A percentile compares a stretch with the other conserved stretches of the same genome.
These are phyloP conservation scores for Ophiorrhiza pumila DNA, from an alignment of 257 asterid genomes.

Conservation along the genomic window DNA sequence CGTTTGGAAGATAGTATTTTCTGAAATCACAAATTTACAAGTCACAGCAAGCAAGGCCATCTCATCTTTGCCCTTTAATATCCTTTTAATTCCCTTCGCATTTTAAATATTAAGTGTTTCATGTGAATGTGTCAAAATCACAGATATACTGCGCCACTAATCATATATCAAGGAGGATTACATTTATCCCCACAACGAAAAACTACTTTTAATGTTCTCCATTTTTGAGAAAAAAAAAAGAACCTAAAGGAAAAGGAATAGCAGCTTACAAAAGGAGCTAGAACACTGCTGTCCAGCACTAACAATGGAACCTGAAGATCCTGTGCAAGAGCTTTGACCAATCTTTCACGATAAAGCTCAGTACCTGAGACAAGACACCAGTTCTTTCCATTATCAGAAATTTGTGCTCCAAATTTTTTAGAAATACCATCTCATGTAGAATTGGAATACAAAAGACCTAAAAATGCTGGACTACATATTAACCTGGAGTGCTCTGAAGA, in stretches of 20 bases:
- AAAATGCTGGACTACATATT: slow-evolving; percentile 3
- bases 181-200: background rate
- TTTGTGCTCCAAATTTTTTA: background rate
- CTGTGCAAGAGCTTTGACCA: slow-evolving; percentile 90
- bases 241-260: background rate
- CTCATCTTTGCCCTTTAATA: background rate
- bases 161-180: background rate
- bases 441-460: background rate
- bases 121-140: background rate
- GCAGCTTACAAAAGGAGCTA: slow-evolving; percentile 85
- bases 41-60: background rate
- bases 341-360: slow-evolving; percentile 93
- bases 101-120: background rate
- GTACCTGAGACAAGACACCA: slow-evolving; percentile 53
- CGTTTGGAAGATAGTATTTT: background rate
- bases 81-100: background rate
- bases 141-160: background rate
- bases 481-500: slow-evolving; percentile 89
- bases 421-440: background rate
- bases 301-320: slow-evolving; percentile 80
- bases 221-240: background rate
- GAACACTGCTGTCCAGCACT: slow-evolving; percentile 82
- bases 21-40: background rate
- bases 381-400: slow-evolving; percentile 21
- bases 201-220: background rate